Evolutionary conservation across 2,329 filamentous ascomycete genomes (phyloP).

Genomic region (Onygena corvina): DNA sequence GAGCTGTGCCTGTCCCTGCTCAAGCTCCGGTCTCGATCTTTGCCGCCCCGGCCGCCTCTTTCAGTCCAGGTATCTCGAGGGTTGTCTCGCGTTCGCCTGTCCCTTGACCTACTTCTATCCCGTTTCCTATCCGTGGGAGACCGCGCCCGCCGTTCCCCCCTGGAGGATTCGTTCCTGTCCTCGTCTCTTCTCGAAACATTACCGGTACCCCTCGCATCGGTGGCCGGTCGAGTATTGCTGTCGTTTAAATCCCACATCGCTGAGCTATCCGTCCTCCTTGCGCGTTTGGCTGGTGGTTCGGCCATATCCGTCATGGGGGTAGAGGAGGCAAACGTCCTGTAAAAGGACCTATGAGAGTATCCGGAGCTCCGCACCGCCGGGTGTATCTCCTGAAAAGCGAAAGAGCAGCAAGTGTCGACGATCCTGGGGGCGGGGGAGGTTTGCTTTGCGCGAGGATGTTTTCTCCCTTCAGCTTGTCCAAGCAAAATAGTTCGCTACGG

Average conservation of each 20-base stretch:
- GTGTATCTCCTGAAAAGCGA: too few species aligned
- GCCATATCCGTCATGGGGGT: conserved; percentile 31
- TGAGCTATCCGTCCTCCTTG: conserved; percentile 45
- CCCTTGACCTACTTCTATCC: conserved; percentile 35
- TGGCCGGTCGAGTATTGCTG: conserved; percentile 21
- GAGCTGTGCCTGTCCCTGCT: conserved; percentile 25
- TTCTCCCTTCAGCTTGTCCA: not conserved
- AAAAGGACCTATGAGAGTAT: too few species aligned
- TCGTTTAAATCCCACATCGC: conserved; percentile 48
- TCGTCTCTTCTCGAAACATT: conserved; percentile 31
- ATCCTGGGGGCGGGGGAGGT: too few species aligned
- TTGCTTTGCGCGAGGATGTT: too few species aligned
- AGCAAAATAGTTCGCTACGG: conserved; percentile 3
- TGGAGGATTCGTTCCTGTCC: conserved; percentile 23
- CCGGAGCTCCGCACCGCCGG: too few species aligned
- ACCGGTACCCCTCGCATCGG: conserved; percentile 22
- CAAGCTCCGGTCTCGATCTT: conserved; percentile 25
- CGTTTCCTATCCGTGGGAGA: conserved; percentile 30
- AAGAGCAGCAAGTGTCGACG: too few species aligned
- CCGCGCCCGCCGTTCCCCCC: conserved; percentile 31
- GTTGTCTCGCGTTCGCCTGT: conserved; percentile 25
- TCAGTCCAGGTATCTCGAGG: conserved; percentile 29
- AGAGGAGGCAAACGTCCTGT: too few species aligned
- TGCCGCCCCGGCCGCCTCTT: conserved; percentile 30
- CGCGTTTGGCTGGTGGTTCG: conserved; percentile 40